A percentile compares a stretch with the other conserved stretches of the same genome.
Conservation (phyloP, 176 grass and related monocot species). For the sorghum (Sorghum bicolor) region Sorghum_bicolor_NCBIv3 NC_012878.2:5325001-5325500, state of each 20-base stretch:
- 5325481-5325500: no score
- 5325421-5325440: no score
- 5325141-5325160: neutral
- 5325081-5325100: neutral
- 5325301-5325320: no score
- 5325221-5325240: neutral
- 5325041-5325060: neutral
- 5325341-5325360: no score
- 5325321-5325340: no score
- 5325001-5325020: accelerated
- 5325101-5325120: neutral
- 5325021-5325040: neutral
- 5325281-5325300: no score
- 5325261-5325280: neutral
- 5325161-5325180: neutral
- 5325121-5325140: neutral
- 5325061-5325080: neutral
- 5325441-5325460: no score
- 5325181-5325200: neutral
- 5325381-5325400: no score
- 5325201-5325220: neutral
- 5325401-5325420: no score
- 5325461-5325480: no score
- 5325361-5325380: no score
- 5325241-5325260: neutral